Base-by-base conservation (phyloP, 352 stramenopile species). In the Thalassiosira hispida region DNA sequence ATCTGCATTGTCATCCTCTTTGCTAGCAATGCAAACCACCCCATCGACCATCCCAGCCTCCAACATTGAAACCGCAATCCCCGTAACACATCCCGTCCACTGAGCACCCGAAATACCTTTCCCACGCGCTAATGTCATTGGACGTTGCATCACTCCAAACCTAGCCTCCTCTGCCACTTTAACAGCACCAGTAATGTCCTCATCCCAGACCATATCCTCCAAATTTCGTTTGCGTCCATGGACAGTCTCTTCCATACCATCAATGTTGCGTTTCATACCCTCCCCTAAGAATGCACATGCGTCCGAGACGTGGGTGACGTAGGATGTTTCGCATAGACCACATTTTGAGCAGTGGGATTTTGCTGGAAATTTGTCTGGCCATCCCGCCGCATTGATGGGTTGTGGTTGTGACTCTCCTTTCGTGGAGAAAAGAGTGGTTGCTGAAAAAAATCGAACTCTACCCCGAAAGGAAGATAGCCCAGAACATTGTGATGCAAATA, bases 291-390 rank as follows among this genome's bases (percentile, higher is more conserved):
- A 93, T 1, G 86, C 86, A 73, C 88, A 93, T 47, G 85, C 84
- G 38, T 90, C 75, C 25, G 55, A 79, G 0, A 93, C 86, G 60
- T 85, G 66, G 56, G 75, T 78, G 22, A 93, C 84, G 68, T 87
- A 91, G 1, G 70, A 82, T 40, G 88, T 92, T 77, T 93, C 88
- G 64, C 88, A 92, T n/a, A 93, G 65, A 18, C 88, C 86, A 59
- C 88, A 93, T 74, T 81, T 85, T 0, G 84, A 91, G 72, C 88
- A 93, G 25, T 91, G 84, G 27, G 81, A 76, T 69, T 93, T 92
- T 12, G 86, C 88, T 12, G 88, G 88, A 64, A 90, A 91, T 66
- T 85, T 87, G 12, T 85, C 64, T 23, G 87, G 87, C 87, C 87
- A 91, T 5, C 42, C 77, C 27, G 35, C 61, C 25, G 73, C 53